Conservation (phyloP, 371 early-diverging fungal genomes). For the Fennellomyces sp. region DNA sequence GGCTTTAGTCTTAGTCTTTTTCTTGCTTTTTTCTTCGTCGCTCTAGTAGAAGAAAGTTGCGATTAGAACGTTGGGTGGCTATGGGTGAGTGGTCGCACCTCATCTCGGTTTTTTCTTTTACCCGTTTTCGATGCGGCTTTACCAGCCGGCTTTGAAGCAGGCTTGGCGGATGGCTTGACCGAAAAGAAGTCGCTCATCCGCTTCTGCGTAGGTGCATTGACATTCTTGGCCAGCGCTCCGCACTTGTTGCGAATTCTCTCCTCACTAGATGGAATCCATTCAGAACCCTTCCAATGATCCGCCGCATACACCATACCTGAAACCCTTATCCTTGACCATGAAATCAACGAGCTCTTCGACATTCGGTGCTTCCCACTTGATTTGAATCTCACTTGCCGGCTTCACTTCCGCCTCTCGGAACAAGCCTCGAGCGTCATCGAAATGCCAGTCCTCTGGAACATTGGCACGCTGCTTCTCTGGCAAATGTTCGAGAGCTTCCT, state of each 20-base stretch:
- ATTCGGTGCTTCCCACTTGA: conserved; percentile 91
- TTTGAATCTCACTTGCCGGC: conserved; percentile 67
- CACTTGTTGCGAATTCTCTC: conserved; percentile 90
- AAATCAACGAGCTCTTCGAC: conserved; percentile 90
- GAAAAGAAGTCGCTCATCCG: conserved; percentile 93
- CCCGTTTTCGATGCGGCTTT: too few species aligned
- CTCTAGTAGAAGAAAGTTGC: neutral
- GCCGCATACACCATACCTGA: conserved; percentile 64
- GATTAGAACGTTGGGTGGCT: too few species aligned
- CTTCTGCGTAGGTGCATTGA: conserved; percentile 83
- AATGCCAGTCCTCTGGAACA: conserved; percentile 92
- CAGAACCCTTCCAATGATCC: neutral
- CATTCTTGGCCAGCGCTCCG: conserved; percentile 78
- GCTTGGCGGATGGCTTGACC: neutral
- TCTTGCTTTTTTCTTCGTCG: neutral
- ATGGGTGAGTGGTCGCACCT: too few species aligned
- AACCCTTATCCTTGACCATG: conserved; percentile 95
- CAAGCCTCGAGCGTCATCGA: conserved; percentile 88
- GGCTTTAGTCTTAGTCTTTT: neutral
- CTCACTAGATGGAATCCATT: conserved; percentile 74
- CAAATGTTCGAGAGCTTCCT: conserved; percentile 80
- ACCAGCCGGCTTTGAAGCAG: too few species aligned
- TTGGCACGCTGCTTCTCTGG: conserved; percentile 73
- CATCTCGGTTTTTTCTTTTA: neutral
- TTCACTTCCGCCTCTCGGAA: conserved; percentile 86